Percentiles rank a stretch among this genome's conserved stretches.
phyloP scores from a whole-genome alignment of 2,329 filamentous ascomycete species.

The Sclerotinia trifoliorum region DNA sequence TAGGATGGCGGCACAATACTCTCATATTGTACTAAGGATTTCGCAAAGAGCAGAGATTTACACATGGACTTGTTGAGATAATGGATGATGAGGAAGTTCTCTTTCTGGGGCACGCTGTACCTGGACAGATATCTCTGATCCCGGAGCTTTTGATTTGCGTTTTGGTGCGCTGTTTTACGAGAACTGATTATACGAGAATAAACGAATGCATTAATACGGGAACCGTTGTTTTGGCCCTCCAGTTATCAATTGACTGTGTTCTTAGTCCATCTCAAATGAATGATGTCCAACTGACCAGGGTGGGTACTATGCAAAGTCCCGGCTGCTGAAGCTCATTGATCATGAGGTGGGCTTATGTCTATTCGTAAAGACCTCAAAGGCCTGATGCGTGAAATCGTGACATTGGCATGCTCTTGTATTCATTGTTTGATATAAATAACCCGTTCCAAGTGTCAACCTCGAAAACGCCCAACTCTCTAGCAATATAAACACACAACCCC shows the following conservation, averaged over 20 bases:
- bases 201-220: constrained; percentile 15
- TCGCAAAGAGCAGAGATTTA: neutral
- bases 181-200: constrained; percentile 6
- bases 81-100: constrained; percentile 16
- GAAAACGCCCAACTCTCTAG: constrained; percentile 22
- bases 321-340: neutral
- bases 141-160: constrained; percentile 28
- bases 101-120: constrained; percentile 24
- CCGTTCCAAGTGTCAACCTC: constrained; percentile 16
- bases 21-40: constrained; percentile 5
- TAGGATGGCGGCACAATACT: constrained; percentile 13
- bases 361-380: neutral
- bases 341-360: neutral
- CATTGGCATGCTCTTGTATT: constrained; percentile 26
- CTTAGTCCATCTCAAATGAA: neutral
- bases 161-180: neutral
- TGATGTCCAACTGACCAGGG: neutral
- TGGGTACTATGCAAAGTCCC: neutral
- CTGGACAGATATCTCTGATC: constrained; percentile 29
- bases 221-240: neutral
- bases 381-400: neutral
- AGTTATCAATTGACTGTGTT: neutral
- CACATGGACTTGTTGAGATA: constrained; percentile 18
- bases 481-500: constrained; percentile 21
- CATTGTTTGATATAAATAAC: constrained; percentile 22